These are phyloP conservation scores for Mortierella hygrophila DNA, from an alignment of 192 early-diverging fungal species.

Conservation along the genomic window DNA sequence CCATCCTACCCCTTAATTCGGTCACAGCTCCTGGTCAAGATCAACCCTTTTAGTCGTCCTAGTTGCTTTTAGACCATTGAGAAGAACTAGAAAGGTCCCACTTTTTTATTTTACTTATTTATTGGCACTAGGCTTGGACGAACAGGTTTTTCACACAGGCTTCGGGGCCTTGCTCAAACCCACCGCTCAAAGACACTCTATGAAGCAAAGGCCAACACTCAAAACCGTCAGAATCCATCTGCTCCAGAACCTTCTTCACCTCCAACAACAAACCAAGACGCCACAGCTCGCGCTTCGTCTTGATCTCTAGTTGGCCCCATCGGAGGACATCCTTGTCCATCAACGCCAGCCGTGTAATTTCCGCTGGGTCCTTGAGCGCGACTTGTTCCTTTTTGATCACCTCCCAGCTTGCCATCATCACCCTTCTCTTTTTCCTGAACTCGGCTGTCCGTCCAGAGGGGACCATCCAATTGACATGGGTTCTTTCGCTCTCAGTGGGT, in stretches of 20 bases:
- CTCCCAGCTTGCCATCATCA: not conserved
- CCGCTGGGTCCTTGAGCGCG: not conserved
- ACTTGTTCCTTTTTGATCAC: not conserved
- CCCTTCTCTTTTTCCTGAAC: not conserved
- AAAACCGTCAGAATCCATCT: not conserved
- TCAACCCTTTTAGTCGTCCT: too few species aligned
- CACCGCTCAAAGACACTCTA: not conserved
- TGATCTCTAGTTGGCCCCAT: not conserved
- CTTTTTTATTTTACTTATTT: too few species aligned
- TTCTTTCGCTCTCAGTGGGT: not conserved
- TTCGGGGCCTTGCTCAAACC: not conserved
- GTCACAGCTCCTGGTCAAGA: too few species aligned
- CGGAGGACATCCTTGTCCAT: conserved; percentile 4
- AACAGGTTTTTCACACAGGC: not conserved
- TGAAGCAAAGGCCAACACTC: not conserved
- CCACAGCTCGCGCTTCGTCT: not conserved
- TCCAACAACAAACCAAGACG: not conserved
- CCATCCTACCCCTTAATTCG: too few species aligned
- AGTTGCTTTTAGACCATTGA: too few species aligned
- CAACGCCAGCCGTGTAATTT: not conserved
- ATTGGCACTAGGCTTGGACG: too few species aligned
- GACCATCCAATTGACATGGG: not conserved
- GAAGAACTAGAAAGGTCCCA: too few species aligned
- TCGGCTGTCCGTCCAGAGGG: not conserved
- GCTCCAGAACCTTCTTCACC: not conserved